phyloP scores from a whole-genome alignment of 495 filamentous ascomycete species.

The Daldinia childiae region DNA sequence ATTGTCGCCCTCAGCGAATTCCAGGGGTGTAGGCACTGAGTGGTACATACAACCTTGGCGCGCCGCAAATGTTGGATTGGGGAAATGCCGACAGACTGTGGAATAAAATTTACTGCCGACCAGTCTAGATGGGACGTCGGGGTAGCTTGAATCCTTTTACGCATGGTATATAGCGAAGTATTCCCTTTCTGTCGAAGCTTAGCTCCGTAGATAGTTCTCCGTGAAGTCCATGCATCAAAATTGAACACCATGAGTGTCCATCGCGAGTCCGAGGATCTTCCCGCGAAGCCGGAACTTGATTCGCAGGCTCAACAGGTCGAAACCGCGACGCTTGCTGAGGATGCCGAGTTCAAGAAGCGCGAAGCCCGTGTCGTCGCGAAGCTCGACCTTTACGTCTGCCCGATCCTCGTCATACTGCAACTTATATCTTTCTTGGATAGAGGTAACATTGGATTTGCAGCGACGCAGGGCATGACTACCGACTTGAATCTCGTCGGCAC shows the following conservation, averaged over 20 bases:
- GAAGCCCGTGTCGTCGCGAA: conserved; percentile 48
- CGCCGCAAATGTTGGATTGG: conserved; percentile 8
- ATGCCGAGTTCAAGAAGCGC: conserved; percentile 37
- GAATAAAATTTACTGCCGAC: conserved; percentile 30
- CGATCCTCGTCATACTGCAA: conserved; percentile 53
- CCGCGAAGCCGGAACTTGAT: conserved; percentile 35
- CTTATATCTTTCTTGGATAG: conserved; percentile 55
- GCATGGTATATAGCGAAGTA: conserved; percentile 10
- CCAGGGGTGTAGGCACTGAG: conserved; percentile 9
- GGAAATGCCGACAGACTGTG: conserved; percentile 24
- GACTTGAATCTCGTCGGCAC: conserved; percentile 52
- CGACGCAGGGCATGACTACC: conserved; percentile 53
- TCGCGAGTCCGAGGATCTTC: conserved; percentile 26
- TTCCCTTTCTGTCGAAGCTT: conserved; percentile 6
- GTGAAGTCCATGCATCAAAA: not conserved
- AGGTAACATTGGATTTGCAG: conserved; percentile 54
- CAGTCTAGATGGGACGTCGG: conserved; percentile 35
- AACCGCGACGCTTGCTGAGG: conserved; percentile 14
- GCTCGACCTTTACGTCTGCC: conserved; percentile 54
- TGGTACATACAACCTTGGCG: conserved; percentile 22
- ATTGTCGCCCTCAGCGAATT: not conserved
- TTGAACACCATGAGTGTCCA: conserved; percentile 18
- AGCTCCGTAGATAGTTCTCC: conserved; percentile 6
- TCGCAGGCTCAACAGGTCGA: conserved; percentile 28
- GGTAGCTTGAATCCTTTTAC: conserved; percentile 12